Evolutionary conservation across 2,329 filamentous ascomycete genomes (phyloP), one percentile per base, ranked within the genome.

Genomic region (Grosmannia huntii): DNA sequence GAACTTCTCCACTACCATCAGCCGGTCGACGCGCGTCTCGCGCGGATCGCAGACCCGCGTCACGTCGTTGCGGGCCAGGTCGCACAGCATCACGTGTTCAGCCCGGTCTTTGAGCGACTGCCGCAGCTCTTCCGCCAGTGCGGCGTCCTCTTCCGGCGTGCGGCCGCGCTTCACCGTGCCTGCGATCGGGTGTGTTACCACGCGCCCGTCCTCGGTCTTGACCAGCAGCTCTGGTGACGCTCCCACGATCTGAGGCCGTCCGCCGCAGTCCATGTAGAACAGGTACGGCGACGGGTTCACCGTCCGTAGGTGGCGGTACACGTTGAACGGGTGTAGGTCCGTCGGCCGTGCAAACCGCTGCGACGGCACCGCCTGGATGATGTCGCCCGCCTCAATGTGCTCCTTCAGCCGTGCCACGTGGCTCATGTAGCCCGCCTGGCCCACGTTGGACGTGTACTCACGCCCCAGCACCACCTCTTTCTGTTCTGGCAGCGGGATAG

Each of bases 221-320:
- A 96, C 92, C 52, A 99, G 83, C 61, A 97, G 82, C 73, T 99
- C 94, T 1, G 94, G 94, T 59, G 89, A 95, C 46, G 94, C 94
- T 60, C 94, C 94, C 14, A 99, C 87, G 64, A 99, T 91, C 70
- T 96, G 89, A 73, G 99, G 97, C 67, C 90, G 87, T 58, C 41
- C 87, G 60, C 82, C 80, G 73, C 92, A 97, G 70, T 94, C 85
- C 61, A 99, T 83, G 73, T 91, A 99, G 77, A 99, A 99, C 41
- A 99, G 83, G 72, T 99, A 99, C 0, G 94, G 94, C 10, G 90
- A 96, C 0, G 94, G 94, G 70, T 99, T 99, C 67, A 97, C 89
- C n/a, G 90, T 96, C 62, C 94, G 89, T 44, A 99, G 80, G 70
- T 96, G 90, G 57, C 92, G 85, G 78, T 97, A 99, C 66, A 99